Evolutionary conservation across 2,329 filamentous ascomycete species (phyloP).

Genomic region (Trichoderma arundinaceum): DNA sequence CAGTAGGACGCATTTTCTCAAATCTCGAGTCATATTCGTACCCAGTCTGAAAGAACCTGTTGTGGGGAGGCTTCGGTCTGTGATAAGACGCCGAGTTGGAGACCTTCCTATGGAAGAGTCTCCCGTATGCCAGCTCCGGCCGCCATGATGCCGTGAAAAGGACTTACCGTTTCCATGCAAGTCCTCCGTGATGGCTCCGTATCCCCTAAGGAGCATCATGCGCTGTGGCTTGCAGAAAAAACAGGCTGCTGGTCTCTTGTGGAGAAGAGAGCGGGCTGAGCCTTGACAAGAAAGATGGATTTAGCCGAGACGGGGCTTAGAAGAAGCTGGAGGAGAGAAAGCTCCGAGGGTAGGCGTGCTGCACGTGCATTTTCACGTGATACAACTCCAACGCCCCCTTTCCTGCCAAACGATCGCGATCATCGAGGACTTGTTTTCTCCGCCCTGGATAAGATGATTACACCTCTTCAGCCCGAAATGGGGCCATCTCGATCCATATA

Average conservation of each 20-base stretch:
- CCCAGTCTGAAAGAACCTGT: not conserved
- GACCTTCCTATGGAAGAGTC: not conserved
- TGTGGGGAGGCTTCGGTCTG: not conserved
- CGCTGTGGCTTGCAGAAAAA: slow-evolving; percentile 25
- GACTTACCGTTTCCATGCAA: slow-evolving; percentile 9
- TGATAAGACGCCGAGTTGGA: not conserved
- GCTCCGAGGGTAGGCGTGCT: not conserved
- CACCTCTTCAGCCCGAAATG: slow-evolving; percentile 15
- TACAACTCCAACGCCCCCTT: too few species aligned
- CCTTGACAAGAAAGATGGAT: slow-evolving; percentile 5
- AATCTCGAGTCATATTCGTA: not conserved
- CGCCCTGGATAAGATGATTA: not conserved
- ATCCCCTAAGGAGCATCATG: not conserved
- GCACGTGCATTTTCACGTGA: not conserved
- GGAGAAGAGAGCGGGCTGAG: slow-evolving; percentile 10
- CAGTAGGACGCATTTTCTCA: not conserved
- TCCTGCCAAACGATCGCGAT: too few species aligned
- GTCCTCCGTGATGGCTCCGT: slow-evolving; percentile 2
- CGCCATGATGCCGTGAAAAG: not conserved
- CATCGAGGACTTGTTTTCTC: too few species aligned
- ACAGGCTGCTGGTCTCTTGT: slow-evolving; percentile 11
- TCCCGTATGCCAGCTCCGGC: not conserved
- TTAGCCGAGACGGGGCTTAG: slow-evolving; percentile 7
- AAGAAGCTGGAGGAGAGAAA: too few species aligned
- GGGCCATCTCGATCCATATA: too few species aligned